These are phyloP conservation scores for Kingdonia uniflora DNA, from an alignment of 164 flowering plant genomes.

Conservation along the genomic window DNA sequence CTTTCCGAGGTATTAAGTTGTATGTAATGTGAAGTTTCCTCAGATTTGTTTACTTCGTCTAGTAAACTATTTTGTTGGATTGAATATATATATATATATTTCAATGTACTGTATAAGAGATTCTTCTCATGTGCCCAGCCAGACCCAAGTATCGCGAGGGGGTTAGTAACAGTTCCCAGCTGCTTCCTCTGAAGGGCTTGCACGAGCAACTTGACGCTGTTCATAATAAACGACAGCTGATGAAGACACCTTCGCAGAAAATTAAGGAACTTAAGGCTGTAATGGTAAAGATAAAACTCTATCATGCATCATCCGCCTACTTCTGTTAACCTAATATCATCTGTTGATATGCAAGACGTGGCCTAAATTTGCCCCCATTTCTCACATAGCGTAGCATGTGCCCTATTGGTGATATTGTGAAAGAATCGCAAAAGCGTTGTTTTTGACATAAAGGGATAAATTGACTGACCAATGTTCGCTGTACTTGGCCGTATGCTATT, in stretches of 20 bases:
- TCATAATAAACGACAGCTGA: slow-evolving; percentile 14
- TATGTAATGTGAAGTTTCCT: background rate
- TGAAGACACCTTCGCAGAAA: slow-evolving; percentile 20
- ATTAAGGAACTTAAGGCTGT: slow-evolving; percentile 16
- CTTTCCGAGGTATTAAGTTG: slow-evolving; percentile 27
- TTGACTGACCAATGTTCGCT: no score
- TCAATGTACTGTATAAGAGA: slow-evolving; percentile 6
- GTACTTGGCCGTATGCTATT: no score
- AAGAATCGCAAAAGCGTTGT: no score
- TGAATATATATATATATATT: no score
- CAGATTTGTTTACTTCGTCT: background rate
- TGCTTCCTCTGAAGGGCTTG: slow-evolving; percentile 11
- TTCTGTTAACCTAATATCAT: no score
- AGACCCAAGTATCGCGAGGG: slow-evolving; percentile 22
- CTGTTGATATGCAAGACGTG: no score
- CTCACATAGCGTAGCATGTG: no score
- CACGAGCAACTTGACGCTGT: slow-evolving; percentile 12
- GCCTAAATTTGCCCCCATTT: no score
- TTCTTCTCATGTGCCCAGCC: slow-evolving; percentile 16
- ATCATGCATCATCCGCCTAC: no score
- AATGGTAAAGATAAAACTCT: slow-evolving; percentile 21
- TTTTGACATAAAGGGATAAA: no score
- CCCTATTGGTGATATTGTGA: no score
- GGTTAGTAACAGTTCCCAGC: slow-evolving; percentile 3
- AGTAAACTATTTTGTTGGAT: background rate